Evolutionary conservation across 2,329 filamentous ascomycete species (phyloP), one percentile per base, ranked within the genome.

Genomic region (Fusarium subtropicale): DNA sequence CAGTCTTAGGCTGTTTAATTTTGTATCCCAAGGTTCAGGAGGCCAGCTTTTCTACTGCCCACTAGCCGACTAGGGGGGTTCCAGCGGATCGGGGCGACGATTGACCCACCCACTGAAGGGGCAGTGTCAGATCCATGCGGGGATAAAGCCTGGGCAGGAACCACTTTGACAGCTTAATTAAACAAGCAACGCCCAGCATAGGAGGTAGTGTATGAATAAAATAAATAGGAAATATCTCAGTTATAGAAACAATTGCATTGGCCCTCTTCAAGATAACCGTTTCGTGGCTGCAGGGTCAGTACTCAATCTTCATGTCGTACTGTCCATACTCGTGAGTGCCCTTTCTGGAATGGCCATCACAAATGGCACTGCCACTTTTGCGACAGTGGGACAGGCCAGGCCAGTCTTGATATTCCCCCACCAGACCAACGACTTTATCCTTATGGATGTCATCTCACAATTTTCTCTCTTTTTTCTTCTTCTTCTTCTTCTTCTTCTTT

Each of bases 61-160:
- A 30, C 28, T 12, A 30, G 12, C 11, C 28, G 28, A 30, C 28
- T 52, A 67, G 56, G 33, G 53, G 53, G 61, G 64, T 52, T 64
- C 61, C 51, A 57, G 47, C 52, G 36, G 61, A 54, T 56, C 62
- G 66, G 66, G 48, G 61, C 56, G 47, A 66, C 12, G 61, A 28
- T 51, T 34, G 52, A 52, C 61, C 66, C 66, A 69, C 61, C 66
- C 66, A 69, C 61, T 48, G 24, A 22, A 47, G 60, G 42, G 66
- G 66, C 66, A 62, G 66, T 69, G 66, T 45, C 12, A 52, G 34
- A 52, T 41, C 20, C 36, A 44, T 41, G 48, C 50, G 41, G 63
- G 48, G 48, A 52, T 41, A 39, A 51, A 20, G 33, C 48, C 34
- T 42, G 31, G 47, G 58, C 36, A 58, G 41, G 46, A 31, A 52